These are phyloP conservation scores for Cladobotryum mycophilum DNA, from an alignment of 2,329 filamentous ascomycete genomes.

Conservation along the genomic window DNA sequence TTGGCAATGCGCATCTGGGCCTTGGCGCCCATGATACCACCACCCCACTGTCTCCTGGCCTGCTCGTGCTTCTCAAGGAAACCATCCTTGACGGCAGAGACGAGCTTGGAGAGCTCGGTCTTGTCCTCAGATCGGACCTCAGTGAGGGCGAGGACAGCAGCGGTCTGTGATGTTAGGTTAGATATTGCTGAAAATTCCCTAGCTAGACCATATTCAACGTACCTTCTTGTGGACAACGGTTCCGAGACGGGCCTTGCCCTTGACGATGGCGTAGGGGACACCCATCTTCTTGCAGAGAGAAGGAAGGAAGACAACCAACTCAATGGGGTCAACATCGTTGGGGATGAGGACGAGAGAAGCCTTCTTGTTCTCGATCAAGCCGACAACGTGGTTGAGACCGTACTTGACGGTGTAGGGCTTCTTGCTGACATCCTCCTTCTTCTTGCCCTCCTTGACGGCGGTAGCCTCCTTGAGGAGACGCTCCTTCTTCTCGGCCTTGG, in stretches of 20 bases:
- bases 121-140: constrained; percentile 99
- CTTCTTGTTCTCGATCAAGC: constrained; percentile 99
- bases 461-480: constrained; percentile 97
- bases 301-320: constrained; percentile 98
- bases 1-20: constrained; percentile 71
- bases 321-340: constrained; percentile 99
- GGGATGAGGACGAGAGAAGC: constrained; percentile 95
- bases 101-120: constrained; percentile 93
- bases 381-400: constrained; percentile 98
- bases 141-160: constrained; percentile 89
- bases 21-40: constrained; percentile 99
- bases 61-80: constrained; percentile 96
- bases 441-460: constrained; percentile 97
- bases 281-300: constrained; percentile 99
- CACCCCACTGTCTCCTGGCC: constrained; percentile 89
- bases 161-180: constrained; percentile 55
- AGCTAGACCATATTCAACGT: constrained; percentile 18
- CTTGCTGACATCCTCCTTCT: constrained; percentile 99
- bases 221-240: constrained; percentile 99
- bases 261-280: constrained; percentile 97
- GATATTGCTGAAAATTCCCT: background rate
- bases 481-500: constrained; percentile 99
- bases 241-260: constrained; percentile 98
- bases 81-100: constrained; percentile 94
- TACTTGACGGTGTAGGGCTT: constrained; percentile 99